phyloP scores from a whole-genome alignment of 257 asterid species.

The Nicotiana tabacum region DNA sequence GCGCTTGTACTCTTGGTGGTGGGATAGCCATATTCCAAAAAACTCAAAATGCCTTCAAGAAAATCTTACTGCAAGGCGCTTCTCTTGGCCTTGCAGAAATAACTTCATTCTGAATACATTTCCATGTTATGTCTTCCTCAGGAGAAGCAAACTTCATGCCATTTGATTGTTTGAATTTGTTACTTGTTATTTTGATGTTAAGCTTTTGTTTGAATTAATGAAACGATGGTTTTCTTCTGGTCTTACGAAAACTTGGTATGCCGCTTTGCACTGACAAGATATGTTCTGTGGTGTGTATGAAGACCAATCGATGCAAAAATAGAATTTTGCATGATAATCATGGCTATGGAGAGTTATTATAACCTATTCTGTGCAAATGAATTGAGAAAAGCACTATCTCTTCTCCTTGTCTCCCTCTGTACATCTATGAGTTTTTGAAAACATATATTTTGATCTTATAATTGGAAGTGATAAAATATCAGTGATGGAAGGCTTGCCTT shows the following conservation, averaged over 20 bases:
- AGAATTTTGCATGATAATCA: neutral
- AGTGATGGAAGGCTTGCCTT: neutral
- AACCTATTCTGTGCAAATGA: neutral
- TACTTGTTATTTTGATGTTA: neutral
- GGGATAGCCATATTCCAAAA: constrained; percentile 94
- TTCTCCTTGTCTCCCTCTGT: neutral
- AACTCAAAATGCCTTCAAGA: constrained; percentile 95
- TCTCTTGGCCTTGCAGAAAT: neutral
- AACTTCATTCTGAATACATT: neutral
- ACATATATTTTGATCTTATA: too few species aligned
- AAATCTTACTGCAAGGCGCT: constrained; percentile 42
- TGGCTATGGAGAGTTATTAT: neutral
- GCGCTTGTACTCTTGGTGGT: constrained; percentile 84
- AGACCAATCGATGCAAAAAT: neutral
- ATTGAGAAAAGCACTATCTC: neutral
- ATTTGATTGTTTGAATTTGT: neutral
- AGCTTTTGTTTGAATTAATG: neutral
- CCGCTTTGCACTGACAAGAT: neutral
- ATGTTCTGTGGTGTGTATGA: neutral
- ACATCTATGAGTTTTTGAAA: neutral
- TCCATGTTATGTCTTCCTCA: neutral
- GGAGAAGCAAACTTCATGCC: neutral
- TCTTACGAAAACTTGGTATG: neutral
- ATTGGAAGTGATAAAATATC: neutral
- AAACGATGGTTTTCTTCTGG: neutral